A percentile compares a stretch with the other conserved stretches of the same genome.
Conservation (phyloP, 305 asterid genomes). For the Fraxinus xanthoxyloides region DNA sequence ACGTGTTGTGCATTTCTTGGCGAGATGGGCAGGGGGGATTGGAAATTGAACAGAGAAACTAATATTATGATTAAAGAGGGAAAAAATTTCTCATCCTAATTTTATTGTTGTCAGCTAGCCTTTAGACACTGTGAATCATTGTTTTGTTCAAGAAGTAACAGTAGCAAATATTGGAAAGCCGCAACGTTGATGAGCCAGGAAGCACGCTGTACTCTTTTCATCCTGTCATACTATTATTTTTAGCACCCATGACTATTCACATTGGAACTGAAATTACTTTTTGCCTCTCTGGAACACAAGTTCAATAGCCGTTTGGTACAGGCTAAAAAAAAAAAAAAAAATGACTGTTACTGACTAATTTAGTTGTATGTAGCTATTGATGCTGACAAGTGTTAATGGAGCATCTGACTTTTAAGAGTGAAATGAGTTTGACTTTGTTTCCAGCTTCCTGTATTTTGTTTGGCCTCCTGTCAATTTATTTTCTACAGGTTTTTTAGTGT, state of each 20-base stretch:
- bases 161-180: background rate
- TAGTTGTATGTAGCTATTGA: background rate
- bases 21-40: background rate
- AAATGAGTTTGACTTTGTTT: background rate
- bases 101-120: background rate
- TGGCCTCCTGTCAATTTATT: constrained; percentile 1
- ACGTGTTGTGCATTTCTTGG: background rate
- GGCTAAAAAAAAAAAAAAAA: too few species aligned
- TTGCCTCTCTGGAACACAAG: background rate
- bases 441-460: background rate
- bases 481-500: background rate
- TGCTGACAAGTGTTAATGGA: background rate
- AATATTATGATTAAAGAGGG: background rate
- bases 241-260: background rate
- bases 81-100: background rate
- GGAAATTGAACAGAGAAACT: background rate
- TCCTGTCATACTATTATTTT: background rate
- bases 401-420: background rate
- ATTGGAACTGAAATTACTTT: background rate
- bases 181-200: background rate
- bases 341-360: background rate
- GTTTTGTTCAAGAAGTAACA: background rate
- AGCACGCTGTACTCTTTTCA: background rate
- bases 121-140: background rate
- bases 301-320: background rate